Evolutionary conservation across 257 asterid genomes (phyloP).

Genomic region (Solanum acaule): DNA sequence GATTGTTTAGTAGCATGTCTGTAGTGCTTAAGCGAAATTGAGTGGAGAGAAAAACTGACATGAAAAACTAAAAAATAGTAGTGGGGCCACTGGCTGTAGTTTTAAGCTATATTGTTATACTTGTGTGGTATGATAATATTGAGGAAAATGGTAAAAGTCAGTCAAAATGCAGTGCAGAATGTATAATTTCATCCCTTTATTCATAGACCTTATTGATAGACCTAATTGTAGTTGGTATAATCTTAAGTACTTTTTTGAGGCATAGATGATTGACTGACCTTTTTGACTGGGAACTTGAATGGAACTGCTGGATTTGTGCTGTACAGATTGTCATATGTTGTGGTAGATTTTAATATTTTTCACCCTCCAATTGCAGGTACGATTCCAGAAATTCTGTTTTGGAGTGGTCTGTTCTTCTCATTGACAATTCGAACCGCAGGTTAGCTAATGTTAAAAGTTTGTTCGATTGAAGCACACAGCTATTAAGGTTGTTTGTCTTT

Average conservation of each 20-base stretch:
- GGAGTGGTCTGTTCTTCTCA: conserved; percentile 86
- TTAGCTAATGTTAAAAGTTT: conserved; percentile 16
- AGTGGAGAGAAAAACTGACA: not conserved
- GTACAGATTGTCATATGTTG: not conserved
- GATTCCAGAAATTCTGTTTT: conserved; percentile 72
- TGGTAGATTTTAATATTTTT: not conserved
- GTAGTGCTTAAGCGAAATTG: not conserved
- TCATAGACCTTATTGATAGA: not conserved
- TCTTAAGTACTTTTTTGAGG: not conserved
- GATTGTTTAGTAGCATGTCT: not conserved
- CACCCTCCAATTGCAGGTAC: conserved; percentile 35
- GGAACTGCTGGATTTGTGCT: not conserved
- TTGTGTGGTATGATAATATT: not conserved
- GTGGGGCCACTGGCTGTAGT: not conserved
- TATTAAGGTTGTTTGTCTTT: conserved; percentile 1
- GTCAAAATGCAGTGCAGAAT: not conserved
- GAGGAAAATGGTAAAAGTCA: not conserved
- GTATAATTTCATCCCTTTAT: not conserved
- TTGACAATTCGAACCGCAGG: conserved; percentile 94
- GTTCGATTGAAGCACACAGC: not conserved
- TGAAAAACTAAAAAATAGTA: not conserved
- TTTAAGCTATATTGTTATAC: not conserved
- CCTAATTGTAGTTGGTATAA: not conserved
- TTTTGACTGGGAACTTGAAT: not conserved
- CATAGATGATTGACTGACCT: not conserved